Evolutionary conservation across 768 basidiomycete species (phyloP).

Genomic region (Phaeolepiota aurea): DNA sequence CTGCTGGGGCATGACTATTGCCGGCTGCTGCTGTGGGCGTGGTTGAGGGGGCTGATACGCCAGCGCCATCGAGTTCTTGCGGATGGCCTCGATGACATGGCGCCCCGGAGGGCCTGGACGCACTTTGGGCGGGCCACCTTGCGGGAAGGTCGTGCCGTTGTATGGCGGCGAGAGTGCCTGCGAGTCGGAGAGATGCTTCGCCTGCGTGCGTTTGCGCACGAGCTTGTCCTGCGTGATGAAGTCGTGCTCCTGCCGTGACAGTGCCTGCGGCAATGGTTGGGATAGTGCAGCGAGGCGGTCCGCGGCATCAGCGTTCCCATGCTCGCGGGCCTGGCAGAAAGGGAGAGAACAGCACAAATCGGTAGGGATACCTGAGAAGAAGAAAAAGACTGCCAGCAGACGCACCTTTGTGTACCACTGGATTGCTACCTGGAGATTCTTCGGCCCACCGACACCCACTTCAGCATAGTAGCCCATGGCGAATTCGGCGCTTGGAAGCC

Average conservation of each 20-base stretch:
- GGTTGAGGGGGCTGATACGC: conserved; percentile 4
- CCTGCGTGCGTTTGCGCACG: conserved; percentile 74
- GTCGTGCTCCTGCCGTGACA: conserved; percentile 79
- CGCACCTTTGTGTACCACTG: conserved; percentile 66
- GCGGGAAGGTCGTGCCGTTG: conserved; percentile 17
- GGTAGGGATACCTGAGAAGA: too few species aligned
- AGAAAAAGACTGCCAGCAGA: neutral
- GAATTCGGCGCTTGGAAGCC: conserved; percentile 79
- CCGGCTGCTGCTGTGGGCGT: conserved; percentile 6
- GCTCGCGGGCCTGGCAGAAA: conserved; percentile 51
- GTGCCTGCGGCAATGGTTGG: conserved; percentile 47
- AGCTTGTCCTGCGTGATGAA: conserved; percentile 70
- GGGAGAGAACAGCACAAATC: neutral
- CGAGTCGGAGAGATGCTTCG: conserved; percentile 37
- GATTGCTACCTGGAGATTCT: conserved; percentile 53
- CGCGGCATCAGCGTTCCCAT: conserved; percentile 75
- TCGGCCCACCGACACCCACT: conserved; percentile 76
- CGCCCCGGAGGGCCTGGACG: conserved; percentile 23
- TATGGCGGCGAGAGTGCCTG: conserved; percentile 17
- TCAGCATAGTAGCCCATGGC: conserved; percentile 95
- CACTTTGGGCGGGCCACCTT: conserved; percentile 4
- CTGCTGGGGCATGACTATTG: neutral
- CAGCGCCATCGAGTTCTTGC: conserved; percentile 35
- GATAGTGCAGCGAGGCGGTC: conserved; percentile 67
- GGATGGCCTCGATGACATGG: conserved; percentile 45